Base-by-base conservation (phyloP, 2,329 filamentous ascomycete species). In the Gnomoniopsis sp. region DNA sequence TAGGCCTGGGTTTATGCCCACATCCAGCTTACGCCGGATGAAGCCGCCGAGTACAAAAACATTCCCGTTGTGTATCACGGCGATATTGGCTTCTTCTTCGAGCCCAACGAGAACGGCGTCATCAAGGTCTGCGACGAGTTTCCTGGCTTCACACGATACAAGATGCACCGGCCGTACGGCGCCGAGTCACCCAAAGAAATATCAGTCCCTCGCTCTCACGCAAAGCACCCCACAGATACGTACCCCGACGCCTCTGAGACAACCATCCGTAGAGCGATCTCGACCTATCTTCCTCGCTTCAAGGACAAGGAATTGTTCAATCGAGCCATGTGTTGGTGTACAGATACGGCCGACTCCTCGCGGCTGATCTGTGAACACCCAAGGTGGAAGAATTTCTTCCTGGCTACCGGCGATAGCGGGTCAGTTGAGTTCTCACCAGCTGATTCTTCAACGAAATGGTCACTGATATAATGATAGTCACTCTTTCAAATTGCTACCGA, bases 1-100 rank as follows among this genome's bases (percentile, higher is more conserved):
- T 30, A 72, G 69, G 77, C 77, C 2, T 80, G 77, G 77, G 75
- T 77, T 0, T 74, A 77, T 30, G 76, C 75, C 0, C 76, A 79
- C 58, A 75, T 79, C 34, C 69, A 74, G 55, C 67, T 79, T 49
- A 72, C 72, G 0, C 70, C 72, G 0, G 62, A 74, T 46, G 77
- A 79, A 65, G 71, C 72, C 0, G 68, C 68, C 2, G 63, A 69
- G n/a, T 79, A 77, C 66, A 76, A 74, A 57, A 65, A 70, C 47
- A 64, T 71, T 0, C 77, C 77, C 0, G 76, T 79, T 0, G 68
- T 80, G 1, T 79, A 79, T 63, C 75, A 80, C 38, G 72, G 77
- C 47, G 75, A 76, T 6, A 68, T 74, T 33, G 78, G 78, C 1
- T 80, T 80, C 68, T 79, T 79, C 67, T 79, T 80, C 66, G 77